Percentiles rank a stretch among this genome's conserved stretches.
phyloP scores from a whole-genome alignment of 1,284 basidiomycete species.

The Trichosporon sp. region DNA sequence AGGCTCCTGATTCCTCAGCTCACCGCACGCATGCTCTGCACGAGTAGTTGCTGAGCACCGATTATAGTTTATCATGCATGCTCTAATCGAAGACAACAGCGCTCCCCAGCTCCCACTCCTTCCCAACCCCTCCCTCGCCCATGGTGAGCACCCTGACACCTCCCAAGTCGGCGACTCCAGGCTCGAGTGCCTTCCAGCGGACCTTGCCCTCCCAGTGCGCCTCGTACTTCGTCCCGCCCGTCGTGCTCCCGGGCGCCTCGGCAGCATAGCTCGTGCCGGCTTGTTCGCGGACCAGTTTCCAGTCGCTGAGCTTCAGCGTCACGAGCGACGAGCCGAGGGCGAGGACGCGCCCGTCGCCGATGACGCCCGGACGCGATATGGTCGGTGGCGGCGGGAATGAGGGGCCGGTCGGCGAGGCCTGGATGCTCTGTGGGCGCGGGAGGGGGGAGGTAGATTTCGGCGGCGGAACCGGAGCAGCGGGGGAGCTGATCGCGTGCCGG shows the following conservation, averaged over 20 bases:
- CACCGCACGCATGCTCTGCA: too few relatives aligned
- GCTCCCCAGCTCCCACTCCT: constrained; percentile 41
- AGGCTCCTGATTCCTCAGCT: too few relatives aligned
- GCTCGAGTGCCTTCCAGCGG: constrained; percentile 39
- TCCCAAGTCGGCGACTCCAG: constrained; percentile 46
- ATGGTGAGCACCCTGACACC: constrained; percentile 45
- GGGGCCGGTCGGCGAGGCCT: not conserved
- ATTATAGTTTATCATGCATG: not conserved
- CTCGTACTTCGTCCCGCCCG: constrained; percentile 39
- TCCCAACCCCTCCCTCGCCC: constrained; percentile 25
- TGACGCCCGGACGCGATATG: constrained; percentile 6
- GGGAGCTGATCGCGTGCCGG: constrained; percentile 39
- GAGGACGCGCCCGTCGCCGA: constrained; percentile 26
- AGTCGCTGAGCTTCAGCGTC: constrained; percentile 25
- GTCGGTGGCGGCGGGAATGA: constrained; percentile 15
- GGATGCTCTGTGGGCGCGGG: not conserved
- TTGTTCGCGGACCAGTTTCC: constrained; percentile 35
- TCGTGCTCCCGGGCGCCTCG: constrained; percentile 30
- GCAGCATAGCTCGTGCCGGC: constrained; percentile 40
- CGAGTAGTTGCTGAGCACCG: too few relatives aligned
- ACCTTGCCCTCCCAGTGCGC: constrained; percentile 34
- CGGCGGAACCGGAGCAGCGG: constrained; percentile 17
- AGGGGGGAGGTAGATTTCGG: constrained; percentile 14
- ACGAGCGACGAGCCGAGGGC: constrained; percentile 39
- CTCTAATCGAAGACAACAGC: constrained; percentile 41